These are phyloP conservation scores for Cladorrhinum sp. DNA, from an alignment of 2,329 filamentous ascomycete genomes.

Conservation along the genomic window DNA sequence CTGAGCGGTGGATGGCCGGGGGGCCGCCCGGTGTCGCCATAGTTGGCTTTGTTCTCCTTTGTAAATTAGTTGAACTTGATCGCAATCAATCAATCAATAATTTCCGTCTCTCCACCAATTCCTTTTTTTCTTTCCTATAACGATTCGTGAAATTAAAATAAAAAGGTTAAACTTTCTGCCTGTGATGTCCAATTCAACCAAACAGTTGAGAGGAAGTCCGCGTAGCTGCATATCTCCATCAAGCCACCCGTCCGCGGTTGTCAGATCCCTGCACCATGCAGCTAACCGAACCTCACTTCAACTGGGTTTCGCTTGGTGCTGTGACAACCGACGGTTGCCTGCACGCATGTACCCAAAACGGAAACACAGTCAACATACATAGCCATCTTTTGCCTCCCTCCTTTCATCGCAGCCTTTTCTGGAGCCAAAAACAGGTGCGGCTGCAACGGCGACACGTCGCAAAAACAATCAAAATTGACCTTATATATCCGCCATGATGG, in stretches of 20 bases:
- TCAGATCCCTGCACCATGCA: conserved; percentile 11
- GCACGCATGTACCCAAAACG: conserved; percentile 25
- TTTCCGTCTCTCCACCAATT: no score
- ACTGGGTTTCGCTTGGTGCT: not conserved
- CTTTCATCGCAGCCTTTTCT: not conserved
- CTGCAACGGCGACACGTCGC: not conserved
- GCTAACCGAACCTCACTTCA: conserved; percentile 4
- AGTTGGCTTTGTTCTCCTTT: not conserved
- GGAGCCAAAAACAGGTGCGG: not conserved
- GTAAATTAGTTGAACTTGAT: no score
- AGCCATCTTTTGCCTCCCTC: conserved; percentile 9
- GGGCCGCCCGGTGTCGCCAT: conserved; percentile 22
- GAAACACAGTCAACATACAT: conserved; percentile 35
- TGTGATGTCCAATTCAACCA: not conserved
- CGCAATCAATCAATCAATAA: no score
- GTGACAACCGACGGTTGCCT: conserved; percentile 19
- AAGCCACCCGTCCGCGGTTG: not conserved
- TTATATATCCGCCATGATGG: not conserved
- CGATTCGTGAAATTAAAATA: not conserved
- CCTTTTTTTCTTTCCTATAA: no score
- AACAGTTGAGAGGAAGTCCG: conserved; percentile 1
- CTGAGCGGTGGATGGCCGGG: conserved; percentile 52
- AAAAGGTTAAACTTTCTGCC: no score
- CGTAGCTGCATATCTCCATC: not conserved
- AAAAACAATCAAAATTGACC: not conserved